Base-by-base conservation (phyloP, 2,329 filamentous ascomycete genomes). In the Graphilbum fragrans region DNA sequence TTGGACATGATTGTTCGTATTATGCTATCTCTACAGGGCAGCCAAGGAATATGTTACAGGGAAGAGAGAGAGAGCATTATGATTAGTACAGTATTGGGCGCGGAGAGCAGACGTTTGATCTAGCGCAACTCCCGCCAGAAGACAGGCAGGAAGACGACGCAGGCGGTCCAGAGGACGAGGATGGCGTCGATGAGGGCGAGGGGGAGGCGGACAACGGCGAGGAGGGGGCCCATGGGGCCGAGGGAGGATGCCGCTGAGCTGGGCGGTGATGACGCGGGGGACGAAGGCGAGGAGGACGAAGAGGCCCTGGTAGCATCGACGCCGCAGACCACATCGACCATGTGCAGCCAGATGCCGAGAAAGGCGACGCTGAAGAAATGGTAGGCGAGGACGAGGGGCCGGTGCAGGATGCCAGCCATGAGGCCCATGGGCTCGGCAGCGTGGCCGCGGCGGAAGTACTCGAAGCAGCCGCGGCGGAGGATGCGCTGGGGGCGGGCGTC, bases 291-390 rank as follows among this genome's bases (percentile, higher is more conserved):
- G 22, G n/a, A 27, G 37, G 17, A 9, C 17, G 37, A 11, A 36
- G 34, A 20, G 14, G 17, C 31, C 14, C 17, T 27, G 16, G 25
- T 23, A 29, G 18, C n/a, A 2, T 31, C 6, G 29, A 7, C 11
- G 29, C 6, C 29, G 29, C 7, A 16, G 12, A 66, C 55, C 12
- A 66, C 55, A 9, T 60, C 56, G 35, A 61, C 51, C 5, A 54
- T 55, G 45, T 70, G 63, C 46, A 79, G 55, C 82, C 84, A 93
- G 49, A 96, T 86, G 21, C 82, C 79, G 49, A 94, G 19, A 50
- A 96, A 78, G 3, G 92, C 92, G 25, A 98, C 92, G 22, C 80
- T 76, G 64, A 95, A 98, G 66, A 98, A 98, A 62, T 98, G 92
- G 58, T 82, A 84, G 52, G 92, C 80, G 32, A 98, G 76, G 32